Base-by-base conservation (phyloP, 2,329 filamentous ascomycete species). In the Pseudogymnoascus sp. region DNA sequence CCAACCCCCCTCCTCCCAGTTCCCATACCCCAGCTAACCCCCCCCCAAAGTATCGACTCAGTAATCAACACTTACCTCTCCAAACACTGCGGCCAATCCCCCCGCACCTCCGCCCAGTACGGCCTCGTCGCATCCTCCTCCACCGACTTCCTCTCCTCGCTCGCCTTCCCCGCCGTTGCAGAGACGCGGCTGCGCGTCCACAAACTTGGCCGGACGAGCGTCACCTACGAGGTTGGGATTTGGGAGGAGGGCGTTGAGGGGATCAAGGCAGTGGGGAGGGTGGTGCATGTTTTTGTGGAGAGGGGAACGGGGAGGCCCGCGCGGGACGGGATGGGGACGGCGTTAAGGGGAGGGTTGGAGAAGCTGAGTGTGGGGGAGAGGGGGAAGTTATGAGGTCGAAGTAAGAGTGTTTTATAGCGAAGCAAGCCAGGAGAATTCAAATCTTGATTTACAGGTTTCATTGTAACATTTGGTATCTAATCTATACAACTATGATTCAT, bases 61-160 rank as follows among this genome's bases (percentile, higher is more conserved):
- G 85, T 96, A 64, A 86, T 96, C 73, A 97, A 97, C 75, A 83
- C 88, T 59, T 97, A 95, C 74, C 83, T 97, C 16, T 91, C 96
- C 66, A 80, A 87, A 61, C 80, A 90, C 70, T 96, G 91, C 74
- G 83, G 83, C 11, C 84, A 96, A 61, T 77, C 88, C 67, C 93
- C 91, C 4, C 82, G 84, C 7, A 83, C 82, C 4, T 89, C 88
- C 2, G 73, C 83, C 2, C 87, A 93, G 69, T 90, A 95, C 68
- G 91, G 89, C 21, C 82, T 97, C 26, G 91, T 95, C 59, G 93
- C 93, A 1, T 90, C 92, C 71, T 89, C 90, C 1, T 87, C 92
- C 73, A 93, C 88, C 71, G 88, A 96, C 77, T 97, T 91, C 76
- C 90, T 96, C 72, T 85, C 86, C 0, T 88, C 89, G 0, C 86